These are phyloP conservation scores for Debaryomyces maramus DNA, from an alignment of 805 yeast genomes.

Conservation along the genomic window DNA sequence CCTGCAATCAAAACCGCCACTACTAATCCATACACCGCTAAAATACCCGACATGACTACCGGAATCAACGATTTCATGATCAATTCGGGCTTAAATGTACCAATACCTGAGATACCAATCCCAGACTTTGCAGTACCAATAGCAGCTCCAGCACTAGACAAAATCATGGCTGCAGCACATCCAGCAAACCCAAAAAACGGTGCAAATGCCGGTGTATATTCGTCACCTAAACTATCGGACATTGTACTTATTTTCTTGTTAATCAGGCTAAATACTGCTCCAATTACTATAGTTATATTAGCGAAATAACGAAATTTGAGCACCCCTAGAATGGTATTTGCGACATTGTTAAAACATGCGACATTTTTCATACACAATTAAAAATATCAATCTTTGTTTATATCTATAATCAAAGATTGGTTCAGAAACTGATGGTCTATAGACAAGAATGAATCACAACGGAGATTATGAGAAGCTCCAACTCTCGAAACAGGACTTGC, in stretches of 20 bases:
- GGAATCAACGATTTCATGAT: slow-evolving; percentile 96
- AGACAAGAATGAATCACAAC: slow-evolving; percentile 18
- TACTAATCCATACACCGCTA: slow-evolving; percentile 95
- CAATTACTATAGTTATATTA: neutral
- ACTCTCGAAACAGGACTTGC: slow-evolving; percentile 54
- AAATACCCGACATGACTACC: slow-evolving; percentile 96
- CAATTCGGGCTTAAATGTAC: slow-evolving; percentile 94
- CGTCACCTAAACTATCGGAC: slow-evolving; percentile 43
- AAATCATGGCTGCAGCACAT: slow-evolving; percentile 87
- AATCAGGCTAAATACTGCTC: neutral
- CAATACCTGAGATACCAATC: slow-evolving; percentile 96
- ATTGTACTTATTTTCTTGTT: slow-evolving; percentile 5
- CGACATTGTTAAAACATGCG: neutral
- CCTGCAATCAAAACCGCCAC: slow-evolving; percentile 96
- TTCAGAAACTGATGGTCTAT: neutral
- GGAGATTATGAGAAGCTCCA: slow-evolving; percentile 43
- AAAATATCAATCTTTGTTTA: neutral
- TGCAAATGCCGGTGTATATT: slow-evolving; percentile 86
- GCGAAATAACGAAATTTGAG: slow-evolving; percentile 1
- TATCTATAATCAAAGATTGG: neutral
- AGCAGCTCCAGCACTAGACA: slow-evolving; percentile 97
- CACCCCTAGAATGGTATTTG: neutral
- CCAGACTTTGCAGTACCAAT: slow-evolving; percentile 98
- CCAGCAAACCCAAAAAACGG: slow-evolving; percentile 98
- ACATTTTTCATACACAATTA: slow-evolving; percentile 3